A percentile compares a stretch with the other conserved stretches of the same genome.
Conservation (phyloP, 495 filamentous ascomycete genomes). For the Daldinia vernicosa region DNA sequence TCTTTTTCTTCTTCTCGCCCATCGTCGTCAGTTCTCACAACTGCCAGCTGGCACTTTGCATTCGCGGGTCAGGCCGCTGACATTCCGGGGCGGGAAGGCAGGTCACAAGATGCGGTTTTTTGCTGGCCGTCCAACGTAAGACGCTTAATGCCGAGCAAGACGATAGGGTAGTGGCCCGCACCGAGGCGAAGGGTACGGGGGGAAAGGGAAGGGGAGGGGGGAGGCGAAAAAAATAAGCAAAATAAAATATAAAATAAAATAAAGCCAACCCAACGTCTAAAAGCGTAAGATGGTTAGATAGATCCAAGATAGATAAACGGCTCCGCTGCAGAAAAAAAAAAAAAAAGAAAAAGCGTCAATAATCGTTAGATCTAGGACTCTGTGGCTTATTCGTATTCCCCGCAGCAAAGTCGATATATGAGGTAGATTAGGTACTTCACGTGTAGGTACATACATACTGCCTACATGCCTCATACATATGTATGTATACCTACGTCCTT, state of each 20-base stretch:
- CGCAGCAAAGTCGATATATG: not conserved
- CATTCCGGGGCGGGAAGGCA: slow-evolving; percentile 32
- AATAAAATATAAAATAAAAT: no score
- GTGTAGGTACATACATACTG: not conserved
- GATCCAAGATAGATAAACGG: slow-evolving; percentile 10
- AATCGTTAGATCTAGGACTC: not conserved
- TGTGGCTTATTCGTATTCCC: not conserved
- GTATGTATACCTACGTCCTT: no score
- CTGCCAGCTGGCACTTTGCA: slow-evolving; percentile 37
- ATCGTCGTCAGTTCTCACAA: slow-evolving; percentile 25
- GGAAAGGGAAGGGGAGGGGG: slow-evolving; percentile 2
- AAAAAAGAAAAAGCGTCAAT: not conserved
- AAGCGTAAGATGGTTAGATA: not conserved
- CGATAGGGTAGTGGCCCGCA: slow-evolving; percentile 21
- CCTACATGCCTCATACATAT: not conserved
- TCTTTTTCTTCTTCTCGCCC: not conserved
- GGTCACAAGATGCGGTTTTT: slow-evolving; percentile 34
- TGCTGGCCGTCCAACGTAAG: slow-evolving; percentile 40
- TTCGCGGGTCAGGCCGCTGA: slow-evolving; percentile 40
- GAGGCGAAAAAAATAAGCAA: not conserved
- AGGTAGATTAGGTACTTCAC: slow-evolving; percentile 1
- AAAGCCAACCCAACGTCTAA: not conserved
- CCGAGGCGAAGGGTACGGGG: slow-evolving; percentile 7
- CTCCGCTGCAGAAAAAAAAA: not conserved
- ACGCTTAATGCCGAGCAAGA: slow-evolving; percentile 33